Conservation (phyloP, 2,329 filamentous ascomycete species). For the Claviceps arundinis region DNA sequence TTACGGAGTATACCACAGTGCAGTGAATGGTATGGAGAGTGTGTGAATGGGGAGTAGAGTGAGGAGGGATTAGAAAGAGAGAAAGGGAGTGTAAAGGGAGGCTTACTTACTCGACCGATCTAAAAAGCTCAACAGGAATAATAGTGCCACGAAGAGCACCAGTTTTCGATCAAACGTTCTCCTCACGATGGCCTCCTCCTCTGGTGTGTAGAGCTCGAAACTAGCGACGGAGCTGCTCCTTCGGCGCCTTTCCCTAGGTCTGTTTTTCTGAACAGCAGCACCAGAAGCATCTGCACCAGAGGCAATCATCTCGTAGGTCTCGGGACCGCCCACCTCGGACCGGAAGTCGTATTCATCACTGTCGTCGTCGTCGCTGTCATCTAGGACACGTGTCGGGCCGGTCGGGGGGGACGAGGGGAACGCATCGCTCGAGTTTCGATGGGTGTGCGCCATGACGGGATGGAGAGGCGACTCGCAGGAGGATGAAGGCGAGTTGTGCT, state of each 20-base stretch:
- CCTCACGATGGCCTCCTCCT: slow-evolving; percentile 62
- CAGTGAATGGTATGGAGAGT: too few relatives aligned
- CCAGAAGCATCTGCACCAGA: neutral
- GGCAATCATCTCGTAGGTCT: slow-evolving; percentile 23
- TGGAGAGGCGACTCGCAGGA: neutral
- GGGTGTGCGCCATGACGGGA: slow-evolving; percentile 11
- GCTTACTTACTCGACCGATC: slow-evolving; percentile 76
- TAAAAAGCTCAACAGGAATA: slow-evolving; percentile 77
- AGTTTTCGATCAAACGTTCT: slow-evolving; percentile 65
- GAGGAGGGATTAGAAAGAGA: neutral
- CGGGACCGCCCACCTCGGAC: slow-evolving; percentile 16
- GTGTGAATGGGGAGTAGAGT: neutral
- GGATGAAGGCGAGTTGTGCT: too few relatives aligned
- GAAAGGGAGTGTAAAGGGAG: slow-evolving; percentile 6
- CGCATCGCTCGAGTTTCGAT: slow-evolving; percentile 11
- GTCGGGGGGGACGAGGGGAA: slow-evolving; percentile 27
- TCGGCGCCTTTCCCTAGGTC: slow-evolving; percentile 2
- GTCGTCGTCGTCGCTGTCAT: slow-evolving; percentile 19
- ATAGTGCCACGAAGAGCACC: slow-evolving; percentile 65
- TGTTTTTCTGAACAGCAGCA: neutral
- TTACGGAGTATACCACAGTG: too few relatives aligned
- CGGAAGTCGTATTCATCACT: slow-evolving; percentile 17
- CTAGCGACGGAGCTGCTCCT: slow-evolving; percentile 21
- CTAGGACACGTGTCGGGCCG: slow-evolving; percentile 22
- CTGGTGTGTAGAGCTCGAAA: slow-evolving; percentile 35